Percentiles rank a stretch among this genome's conserved stretches.
Conservation (phyloP, 2,329 filamentous ascomycete species). For the Pestalotiopsis sp. region DNA sequence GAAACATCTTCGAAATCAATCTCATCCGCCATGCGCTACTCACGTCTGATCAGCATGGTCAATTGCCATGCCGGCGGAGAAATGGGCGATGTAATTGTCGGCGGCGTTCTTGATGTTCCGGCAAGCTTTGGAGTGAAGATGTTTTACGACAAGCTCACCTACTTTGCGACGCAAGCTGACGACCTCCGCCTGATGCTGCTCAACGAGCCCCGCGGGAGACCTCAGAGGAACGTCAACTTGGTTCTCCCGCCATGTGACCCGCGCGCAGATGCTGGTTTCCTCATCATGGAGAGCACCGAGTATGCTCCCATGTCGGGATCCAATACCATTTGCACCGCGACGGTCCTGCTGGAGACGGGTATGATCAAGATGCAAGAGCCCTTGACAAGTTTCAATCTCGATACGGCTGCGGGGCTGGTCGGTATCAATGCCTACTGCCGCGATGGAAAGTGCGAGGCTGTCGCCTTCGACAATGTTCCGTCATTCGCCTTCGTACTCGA, state of each 20-base stretch:
- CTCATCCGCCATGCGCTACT: no score
- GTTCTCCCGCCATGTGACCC: constrained; percentile 46
- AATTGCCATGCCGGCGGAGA: background rate
- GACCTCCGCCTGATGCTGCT: constrained; percentile 43
- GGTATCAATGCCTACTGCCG: background rate
- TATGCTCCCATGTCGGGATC: constrained; percentile 42
- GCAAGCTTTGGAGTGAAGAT: constrained; percentile 43
- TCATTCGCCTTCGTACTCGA: constrained; percentile 30
- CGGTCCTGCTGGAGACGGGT: constrained; percentile 48
- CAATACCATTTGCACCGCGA: constrained; percentile 46
- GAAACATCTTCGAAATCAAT: no score
- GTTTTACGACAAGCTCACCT: constrained; percentile 36
- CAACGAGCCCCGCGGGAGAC: constrained; percentile 48
- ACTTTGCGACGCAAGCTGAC: constrained; percentile 43
- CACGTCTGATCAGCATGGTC: no score
- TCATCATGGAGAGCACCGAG: constrained; percentile 50
- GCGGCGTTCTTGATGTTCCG: constrained; percentile 47
- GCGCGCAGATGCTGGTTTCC: constrained; percentile 44
- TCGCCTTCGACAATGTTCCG: background rate
- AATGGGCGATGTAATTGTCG: constrained; percentile 47
- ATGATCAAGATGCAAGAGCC: constrained; percentile 47
- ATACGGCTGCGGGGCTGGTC: background rate
- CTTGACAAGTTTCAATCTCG: constrained; percentile 34
- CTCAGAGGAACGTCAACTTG: constrained; percentile 42
- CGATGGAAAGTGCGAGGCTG: background rate